Conservation (phyloP, 805 yeast species). For the Candida lessepsii region DNA sequence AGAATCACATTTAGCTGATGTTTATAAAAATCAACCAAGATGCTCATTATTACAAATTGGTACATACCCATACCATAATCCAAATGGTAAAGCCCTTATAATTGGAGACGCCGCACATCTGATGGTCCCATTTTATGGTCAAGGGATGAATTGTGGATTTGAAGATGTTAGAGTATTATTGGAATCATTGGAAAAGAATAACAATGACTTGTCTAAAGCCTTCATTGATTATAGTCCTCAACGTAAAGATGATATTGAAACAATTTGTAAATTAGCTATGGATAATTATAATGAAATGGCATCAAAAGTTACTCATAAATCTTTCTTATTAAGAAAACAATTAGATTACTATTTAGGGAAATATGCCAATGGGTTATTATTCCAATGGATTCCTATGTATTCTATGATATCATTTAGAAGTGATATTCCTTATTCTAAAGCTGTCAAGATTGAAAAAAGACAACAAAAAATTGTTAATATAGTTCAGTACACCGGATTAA, state of each 20-base stretch:
- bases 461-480: conserved; percentile 51
- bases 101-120: conserved; percentile 95
- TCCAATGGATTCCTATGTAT: conserved; percentile 78
- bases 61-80: conserved; percentile 66
- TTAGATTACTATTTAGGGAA: conserved; percentile 66
- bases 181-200: conserved; percentile 36
- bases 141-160: conserved; percentile 95
- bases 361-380: conserved; percentile 45
- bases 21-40: conserved; percentile 60
- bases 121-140: conserved; percentile 98
- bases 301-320: conserved; percentile 61
- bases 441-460: conserved; percentile 51
- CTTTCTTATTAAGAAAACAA: conserved; percentile 63
- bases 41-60: conserved; percentile 76
- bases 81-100: conserved; percentile 58
- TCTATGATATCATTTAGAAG: conserved; percentile 90
- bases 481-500: background rate
- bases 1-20: conserved; percentile 45
- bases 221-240: conserved; percentile 52
- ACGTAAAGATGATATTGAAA: conserved; percentile 65
- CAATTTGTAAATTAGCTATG: conserved; percentile 77
- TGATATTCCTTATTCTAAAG: conserved; percentile 74
- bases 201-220: conserved; percentile 44
- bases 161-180: conserved; percentile 79
- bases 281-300: conserved; percentile 88